Base-by-base conservation (phyloP, 2,329 filamentous ascomycete genomes). In the Scedosporium apiospermum region DNA sequence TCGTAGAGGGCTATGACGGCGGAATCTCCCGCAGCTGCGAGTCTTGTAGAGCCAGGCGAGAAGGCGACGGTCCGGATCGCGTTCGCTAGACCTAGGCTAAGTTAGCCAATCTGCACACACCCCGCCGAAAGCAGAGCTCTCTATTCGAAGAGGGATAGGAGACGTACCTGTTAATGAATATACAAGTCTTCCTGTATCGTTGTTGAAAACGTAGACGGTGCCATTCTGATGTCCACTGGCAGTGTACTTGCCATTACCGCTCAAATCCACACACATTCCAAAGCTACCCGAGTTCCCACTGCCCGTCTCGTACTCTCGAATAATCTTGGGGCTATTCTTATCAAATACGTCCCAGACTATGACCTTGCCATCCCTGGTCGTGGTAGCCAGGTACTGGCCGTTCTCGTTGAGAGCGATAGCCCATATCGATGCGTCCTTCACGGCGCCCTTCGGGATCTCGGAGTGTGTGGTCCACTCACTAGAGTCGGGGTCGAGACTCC, bases 141-240 rank as follows among this genome's bases (percentile, higher is more conserved):
- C 42, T 30, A 63, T 57, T 55, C 38, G 42, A 12, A 46, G 16
- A 6, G n/a, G 9, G n/a, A 7, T 14, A 3, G 27, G 10, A n/a
- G 3, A 69, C 80, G 65, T 77, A 90, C 90, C 88, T 62, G 91
- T 88, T 26, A 99, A 79, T 6, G 91, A 95, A 74, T 96, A 93
- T 12, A 90, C 80, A 68, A 99, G 85, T 62, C 91, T 85, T 3
- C 91, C 90, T 0, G 89, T 91, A 68, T 92, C 88, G 70, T 96
- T 98, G 78, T 92, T 93, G 81, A 98, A 99, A 65, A 99, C 86
- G 76, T 97, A 97, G 65, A 98, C 84, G 12, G 87, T 88, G 16
- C 95, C 95, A 69, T 90, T 96, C 73, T 96, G 90, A 75, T 99
- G 93, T 0, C 95, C 95, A 61, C 89, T 96, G 3, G 93, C 93